Conservation (phyloP, 2,329 filamentous ascomycete genomes). For the Colletotrichum tropicale region DNA sequence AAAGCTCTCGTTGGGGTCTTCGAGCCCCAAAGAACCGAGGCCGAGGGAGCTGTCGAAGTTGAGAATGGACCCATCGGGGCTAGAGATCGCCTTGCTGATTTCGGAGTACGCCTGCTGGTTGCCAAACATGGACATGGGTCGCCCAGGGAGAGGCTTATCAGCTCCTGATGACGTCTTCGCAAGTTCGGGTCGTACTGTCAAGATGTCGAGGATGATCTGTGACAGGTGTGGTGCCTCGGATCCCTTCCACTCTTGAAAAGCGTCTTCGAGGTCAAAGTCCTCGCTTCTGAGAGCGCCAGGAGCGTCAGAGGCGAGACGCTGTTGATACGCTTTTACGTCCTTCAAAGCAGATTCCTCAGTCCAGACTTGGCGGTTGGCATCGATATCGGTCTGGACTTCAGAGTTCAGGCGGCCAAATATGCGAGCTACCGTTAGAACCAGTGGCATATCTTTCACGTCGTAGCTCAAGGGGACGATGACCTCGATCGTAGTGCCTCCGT, state of each 20-base stretch:
- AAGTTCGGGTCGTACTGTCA: slow-evolving; percentile 84
- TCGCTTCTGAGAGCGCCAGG: slow-evolving; percentile 77
- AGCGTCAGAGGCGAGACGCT: slow-evolving; percentile 81
- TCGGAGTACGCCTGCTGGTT: slow-evolving; percentile 59
- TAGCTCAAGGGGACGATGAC: slow-evolving; percentile 84
- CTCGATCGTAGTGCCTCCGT: slow-evolving; percentile 73
- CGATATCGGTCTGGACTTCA: slow-evolving; percentile 86
- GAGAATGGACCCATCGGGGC: slow-evolving; percentile 45
- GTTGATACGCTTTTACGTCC: slow-evolving; percentile 93
- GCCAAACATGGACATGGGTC: slow-evolving; percentile 46
- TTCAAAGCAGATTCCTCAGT: slow-evolving; percentile 89
- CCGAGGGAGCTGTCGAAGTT: slow-evolving; percentile 71
- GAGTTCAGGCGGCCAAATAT: slow-evolving; percentile 83
- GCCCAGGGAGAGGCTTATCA: slow-evolving; percentile 45
- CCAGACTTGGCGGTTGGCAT: slow-evolving; percentile 81
- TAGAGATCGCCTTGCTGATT: slow-evolving; percentile 55
- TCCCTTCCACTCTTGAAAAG: slow-evolving; percentile 89
- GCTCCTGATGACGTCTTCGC: slow-evolving; percentile 73
- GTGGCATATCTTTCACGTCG: slow-evolving; percentile 95
- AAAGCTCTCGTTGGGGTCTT: slow-evolving; percentile 56
- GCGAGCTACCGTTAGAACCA: slow-evolving; percentile 84
- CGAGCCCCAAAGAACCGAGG: slow-evolving; percentile 68
- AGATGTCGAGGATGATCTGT: slow-evolving; percentile 90
- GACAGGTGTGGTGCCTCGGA: slow-evolving; percentile 86
- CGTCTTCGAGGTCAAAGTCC: slow-evolving; percentile 90